Conservation (phyloP, 352 stramenopile species). For the Peronospora tabacina region DNA sequence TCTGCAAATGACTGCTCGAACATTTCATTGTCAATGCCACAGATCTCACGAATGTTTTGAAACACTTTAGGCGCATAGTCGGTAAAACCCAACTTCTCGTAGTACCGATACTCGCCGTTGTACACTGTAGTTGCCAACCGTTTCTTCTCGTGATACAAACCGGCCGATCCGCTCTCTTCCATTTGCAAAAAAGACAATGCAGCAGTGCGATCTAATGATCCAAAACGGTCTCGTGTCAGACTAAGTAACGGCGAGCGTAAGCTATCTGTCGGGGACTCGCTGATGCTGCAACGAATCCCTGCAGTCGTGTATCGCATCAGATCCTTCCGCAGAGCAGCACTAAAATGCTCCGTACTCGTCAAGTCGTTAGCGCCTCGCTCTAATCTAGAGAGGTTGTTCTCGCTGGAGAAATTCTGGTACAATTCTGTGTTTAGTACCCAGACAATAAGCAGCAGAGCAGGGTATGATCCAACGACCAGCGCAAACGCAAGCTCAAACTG, state of each 20-base stretch:
- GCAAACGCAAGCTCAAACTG: slow-evolving; percentile 54
- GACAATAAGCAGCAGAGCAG: slow-evolving; percentile 56
- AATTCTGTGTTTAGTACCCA: slow-evolving; percentile 82
- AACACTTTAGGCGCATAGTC: slow-evolving; percentile 84
- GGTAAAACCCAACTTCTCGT: slow-evolving; percentile 82
- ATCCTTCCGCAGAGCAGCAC: slow-evolving; percentile 66
- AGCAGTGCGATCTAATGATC: slow-evolving; percentile 38
- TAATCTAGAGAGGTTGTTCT: slow-evolving; percentile 55
- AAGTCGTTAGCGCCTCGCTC: slow-evolving; percentile 34
- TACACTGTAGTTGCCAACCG: slow-evolving; percentile 74
- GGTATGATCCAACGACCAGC: slow-evolving; percentile 68
- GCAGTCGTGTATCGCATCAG: slow-evolving; percentile 83
- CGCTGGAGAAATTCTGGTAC: slow-evolving; percentile 66
- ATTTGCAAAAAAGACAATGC: slow-evolving; percentile 50
- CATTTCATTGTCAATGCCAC: slow-evolving; percentile 62
- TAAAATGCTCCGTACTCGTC: slow-evolving; percentile 71
- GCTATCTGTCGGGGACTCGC: slow-evolving; percentile 42
- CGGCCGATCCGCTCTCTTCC: slow-evolving; percentile 46
- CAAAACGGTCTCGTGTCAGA: slow-evolving; percentile 27
- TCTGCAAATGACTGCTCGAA: slow-evolving; percentile 83
- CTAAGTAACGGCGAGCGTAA: slow-evolving; percentile 39
- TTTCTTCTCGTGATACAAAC: slow-evolving; percentile 79
- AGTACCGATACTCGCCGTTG: slow-evolving; percentile 76
- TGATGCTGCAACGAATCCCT: slow-evolving; percentile 73
- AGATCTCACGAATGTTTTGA: slow-evolving; percentile 73